These are phyloP conservation scores for Vachellia collinsii DNA, from an alignment of 306 rosid genomes.

Conservation along the genomic window DNA sequence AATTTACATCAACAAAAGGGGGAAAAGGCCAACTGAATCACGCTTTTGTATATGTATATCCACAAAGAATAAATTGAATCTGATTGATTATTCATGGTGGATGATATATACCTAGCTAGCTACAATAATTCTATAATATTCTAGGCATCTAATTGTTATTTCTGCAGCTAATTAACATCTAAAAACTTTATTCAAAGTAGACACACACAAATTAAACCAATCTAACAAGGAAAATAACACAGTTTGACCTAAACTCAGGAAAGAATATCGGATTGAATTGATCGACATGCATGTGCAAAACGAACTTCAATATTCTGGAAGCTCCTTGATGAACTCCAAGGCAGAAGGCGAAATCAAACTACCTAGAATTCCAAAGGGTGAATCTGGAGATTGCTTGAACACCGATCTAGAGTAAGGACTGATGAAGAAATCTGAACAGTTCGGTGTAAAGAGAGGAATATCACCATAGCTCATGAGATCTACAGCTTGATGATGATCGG, in stretches of 20 bases:
- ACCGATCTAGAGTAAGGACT: constrained; percentile 41
- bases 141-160: not conserved
- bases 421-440: constrained; percentile 50
- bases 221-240: not conserved
- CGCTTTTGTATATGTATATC: not conserved
- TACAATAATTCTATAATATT: not conserved
- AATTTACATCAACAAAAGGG: not conserved
- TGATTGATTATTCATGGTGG: not conserved
- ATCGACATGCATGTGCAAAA: too few species aligned
- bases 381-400: constrained; percentile 43
- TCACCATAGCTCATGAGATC: constrained; percentile 40
- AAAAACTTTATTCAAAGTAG: not conserved
- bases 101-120: not conserved
- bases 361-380: constrained; percentile 46
- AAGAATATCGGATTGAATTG: not conserved
- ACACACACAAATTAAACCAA: not conserved
- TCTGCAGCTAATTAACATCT: not conserved
- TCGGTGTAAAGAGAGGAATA: constrained; percentile 72
- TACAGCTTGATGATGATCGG: not conserved
- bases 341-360: constrained; percentile 66
- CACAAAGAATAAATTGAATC: constrained; percentile 4
- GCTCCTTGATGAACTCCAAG: constrained; percentile 67
- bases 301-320: constrained; percentile 57
- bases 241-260: not conserved
- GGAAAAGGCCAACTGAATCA: not conserved